Evolutionary conservation across 2,329 filamentous ascomycete species (phyloP), one percentile per base, ranked within the genome.

Genomic region (Lecanicillium sp.): DNA sequence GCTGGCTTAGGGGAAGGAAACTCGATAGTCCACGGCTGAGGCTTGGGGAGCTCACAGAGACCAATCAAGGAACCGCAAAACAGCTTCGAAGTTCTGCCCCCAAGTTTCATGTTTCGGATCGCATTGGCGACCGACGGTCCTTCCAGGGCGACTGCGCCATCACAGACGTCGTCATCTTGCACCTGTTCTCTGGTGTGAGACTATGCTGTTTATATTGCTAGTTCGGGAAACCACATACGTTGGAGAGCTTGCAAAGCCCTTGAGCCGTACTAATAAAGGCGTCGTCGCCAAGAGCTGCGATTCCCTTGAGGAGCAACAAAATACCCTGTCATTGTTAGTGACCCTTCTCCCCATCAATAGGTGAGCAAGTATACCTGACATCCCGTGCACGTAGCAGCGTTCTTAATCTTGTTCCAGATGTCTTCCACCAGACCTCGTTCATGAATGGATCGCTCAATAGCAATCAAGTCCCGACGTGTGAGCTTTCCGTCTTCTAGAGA

Each of bases 21-120:
- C 2, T 51, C 49, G 12, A 75, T 55, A 12, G 56, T 55, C 50
- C 65, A 65, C 2, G 59, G 43, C 12, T 62, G 55, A 11, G 73
- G 58, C 2, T 55, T 50, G 2, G 73, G 73, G 32, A 66, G 70
- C 3, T 59, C 48, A 45, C 75, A 78, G 3, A 74, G 59, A 0
- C 74, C 73, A n/a, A 75, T 54, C 39, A 78, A 54, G 4, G 67
- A 67, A 19, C 66, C 59, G 48, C 73, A 78, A 34, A 77, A 67
- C 4, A 71, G 57, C 20, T 68, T 52, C 15, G 73, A 65, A 0
- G 70, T 70, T 40, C 62, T 63, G 9, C 71, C 73, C 2, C 64
- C 63, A 15, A 75, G 51, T 5, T 49, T 53, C 46, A 77, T 63
- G 9, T 65, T 55, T 28, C 68, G 61, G 9, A 78, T 51, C 8